Evolutionary conservation across 164 flowering plant genomes (phyloP), one percentile per base, ranked within the genome.

Genomic region (Nymphaea thermarum): DNA sequence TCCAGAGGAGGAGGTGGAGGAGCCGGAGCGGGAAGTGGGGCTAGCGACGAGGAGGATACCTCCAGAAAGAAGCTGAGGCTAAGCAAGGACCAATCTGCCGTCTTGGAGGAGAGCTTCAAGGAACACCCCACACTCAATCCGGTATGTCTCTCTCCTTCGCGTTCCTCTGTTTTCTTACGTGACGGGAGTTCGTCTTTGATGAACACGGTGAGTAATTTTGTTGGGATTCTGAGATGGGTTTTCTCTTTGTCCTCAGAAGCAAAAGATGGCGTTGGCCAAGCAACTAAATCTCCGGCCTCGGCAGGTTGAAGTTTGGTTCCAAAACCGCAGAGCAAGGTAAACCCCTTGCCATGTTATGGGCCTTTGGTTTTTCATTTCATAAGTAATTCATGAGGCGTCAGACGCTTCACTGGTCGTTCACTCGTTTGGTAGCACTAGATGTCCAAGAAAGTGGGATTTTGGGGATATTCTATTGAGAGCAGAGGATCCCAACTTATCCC

Each of bases 281-380:
- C 86, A 83, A 70, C 68, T 89, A 47, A 85, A 85, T 6, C 82
- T 89, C 25, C 75, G 91, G 6, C 88, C 93, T 0, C 76, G 96
- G 66, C 96, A 89, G 68, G 93, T 89, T 25, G 96, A 89, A 71
- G 96, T 89, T 0, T 89, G 96, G 96, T 89, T 87, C 70, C 96
- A 89, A 75, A 89, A 89, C 78, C 78, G 96, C 51, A 80, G 96
- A 72, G 96, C 96, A 80, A 89, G 93, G 92, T 86, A 53, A 80
- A 64, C 3, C 66, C 51, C 70, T 70, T 43, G 3, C 4, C 45
- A 36, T 65, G 14, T 65, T 25, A 25, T 25, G 36, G 36, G 36
- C 42, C 64, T 17, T 41, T 62, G 8, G 14, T 51, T 10, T 10
- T 51, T 51, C 1, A 25, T 25, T 25, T 25, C 36, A 25, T 1